phyloP scores from a whole-genome alignment of 345 rosid genomes.

The Nasturtium officinale region DNA sequence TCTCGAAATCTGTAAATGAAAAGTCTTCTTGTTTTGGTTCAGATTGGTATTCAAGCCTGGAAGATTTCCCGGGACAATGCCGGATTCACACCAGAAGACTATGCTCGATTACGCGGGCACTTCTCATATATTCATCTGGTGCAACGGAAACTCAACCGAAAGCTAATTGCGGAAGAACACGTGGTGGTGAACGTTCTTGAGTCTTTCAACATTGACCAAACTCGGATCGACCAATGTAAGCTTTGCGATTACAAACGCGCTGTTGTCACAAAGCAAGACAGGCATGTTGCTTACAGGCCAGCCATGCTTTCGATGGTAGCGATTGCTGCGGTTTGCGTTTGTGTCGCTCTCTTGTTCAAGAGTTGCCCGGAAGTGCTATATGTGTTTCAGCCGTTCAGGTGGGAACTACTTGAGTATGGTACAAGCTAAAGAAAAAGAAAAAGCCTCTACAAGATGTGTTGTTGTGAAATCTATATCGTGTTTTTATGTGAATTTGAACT shows the following conservation, averaged over 20 bases:
- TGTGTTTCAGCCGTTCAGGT: constrained; percentile 21
- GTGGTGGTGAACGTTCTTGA: constrained; percentile 1
- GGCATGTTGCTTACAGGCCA: constrained; percentile 8
- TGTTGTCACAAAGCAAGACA: not conserved
- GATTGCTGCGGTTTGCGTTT: constrained; percentile 10
- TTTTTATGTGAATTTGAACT: not conserved
- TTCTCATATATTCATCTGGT: constrained; percentile 12
- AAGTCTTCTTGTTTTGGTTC: not conserved
- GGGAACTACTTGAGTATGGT: constrained; percentile 16
- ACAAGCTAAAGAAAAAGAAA: constrained; percentile 5
- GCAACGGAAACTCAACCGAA: not conserved
- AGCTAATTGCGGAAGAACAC: not conserved
- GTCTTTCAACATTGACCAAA: constrained; percentile 10
- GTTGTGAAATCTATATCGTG: not conserved
- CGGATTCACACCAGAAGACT: constrained; percentile 23
- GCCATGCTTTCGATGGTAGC: constrained; percentile 14
- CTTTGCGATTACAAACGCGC: not conserved
- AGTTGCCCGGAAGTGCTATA: constrained; percentile 19
- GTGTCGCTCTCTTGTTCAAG: constrained; percentile 15
- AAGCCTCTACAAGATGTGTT: not conserved
- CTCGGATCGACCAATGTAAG: not conserved
- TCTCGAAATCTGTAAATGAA: not conserved
- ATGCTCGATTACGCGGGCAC: constrained; percentile 15
- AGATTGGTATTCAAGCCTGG: constrained; percentile 11
- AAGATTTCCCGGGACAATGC: not conserved